Evolutionary conservation across 2,329 filamentous ascomycete genomes (phyloP), one percentile per base, ranked within the genome.

Genomic region (Calycina marina): DNA sequence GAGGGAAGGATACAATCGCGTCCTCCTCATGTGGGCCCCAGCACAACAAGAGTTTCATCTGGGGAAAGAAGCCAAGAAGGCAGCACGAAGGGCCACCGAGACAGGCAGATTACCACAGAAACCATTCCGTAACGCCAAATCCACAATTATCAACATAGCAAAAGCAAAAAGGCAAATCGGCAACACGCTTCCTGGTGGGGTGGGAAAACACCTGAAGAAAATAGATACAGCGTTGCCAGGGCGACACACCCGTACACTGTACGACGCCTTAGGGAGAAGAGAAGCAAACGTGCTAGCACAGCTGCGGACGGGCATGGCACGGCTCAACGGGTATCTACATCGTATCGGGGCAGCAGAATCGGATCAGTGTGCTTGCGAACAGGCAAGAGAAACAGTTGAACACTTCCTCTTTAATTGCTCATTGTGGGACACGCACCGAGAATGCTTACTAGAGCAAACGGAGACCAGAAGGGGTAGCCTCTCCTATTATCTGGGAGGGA

Each of bases 141-240:
- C 27, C 15, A 29, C 27, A 16, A 13, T 15, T n/a, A 12, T 29
- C 27, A 29, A 29, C 14, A 5, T 16, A 29, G 27, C 12, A 5
- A 12, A 14, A 12, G 27, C 27, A 12, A 14, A 29, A 14, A 12
- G 27, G 15, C 12, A 24, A 24, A n/a, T 8, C 8, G 8, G n/a
- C 20, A 24, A n/a, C 8, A 8, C 20, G 20, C 20, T 24, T n/a
- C 27, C 5, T 11, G 27, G 16, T n/a, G 15, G 15, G 14, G 27
- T 29, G 13, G 27, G 27, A 29, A 29, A 29, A 29, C 27, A 14
- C 12, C 16, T 15, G 12, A 29, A 29, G 5, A 29, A 29, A 16
- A 15, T 29, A 11, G 27, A 29, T 5, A 16, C 15, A 16, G 27
- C 27, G 16, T 13, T 29, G n/a, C 27, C 27, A 29, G 27, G 27